Base-by-base conservation (phyloP, 148 eudicot genomes). In the Rhododendron simsii region DNA sequence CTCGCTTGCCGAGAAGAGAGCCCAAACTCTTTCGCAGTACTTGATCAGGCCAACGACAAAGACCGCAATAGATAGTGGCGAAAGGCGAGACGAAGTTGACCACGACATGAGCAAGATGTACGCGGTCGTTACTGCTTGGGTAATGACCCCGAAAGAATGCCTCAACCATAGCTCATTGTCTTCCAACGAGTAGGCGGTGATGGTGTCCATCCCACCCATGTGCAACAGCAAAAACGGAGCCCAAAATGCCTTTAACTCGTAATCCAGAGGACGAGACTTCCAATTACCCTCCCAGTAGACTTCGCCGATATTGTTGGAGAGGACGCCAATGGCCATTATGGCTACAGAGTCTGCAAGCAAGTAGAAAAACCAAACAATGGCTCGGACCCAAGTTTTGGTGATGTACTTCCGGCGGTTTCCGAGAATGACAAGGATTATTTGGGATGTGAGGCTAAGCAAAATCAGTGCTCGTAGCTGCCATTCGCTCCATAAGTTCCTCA, bases 141-240 rank as follows among this genome's bases (percentile, higher is more conserved):
- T 0, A 21, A 77, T 8, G 3, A 77, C 5, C 0, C 12, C 30
- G 65, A 86, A 39, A 37, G 69, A 80, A 51, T 86, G 87, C 16
- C 90, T 85, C 35, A 78, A 7, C 90, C 88, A 88, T 2, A 88
- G 16, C 13, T 84, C 90, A 30, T 88, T 88, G 45, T 88, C 90
- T 33, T 84, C 84, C 86, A 88, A 74, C 47, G 83, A 80, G 65
- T 51, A 80, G 12, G 83, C 83, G 0, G 83, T 80, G 10, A 80
- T 80, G 63, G 63, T 28, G 12, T 80, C 83, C 30, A 59, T 18
- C 0, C 83, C 80, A 10, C 80, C 80, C 26, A 77, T 0, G 80
- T 86, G 84, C 14, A 86, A 7, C 8, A 86, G 47, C 11, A 86
- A 48, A 3, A 81, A 21, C 0, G 88, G 85, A 0, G 85, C 88